Conservation (phyloP, 31 red algal genomes). For the Porphyra umbilicalis region DNA sequence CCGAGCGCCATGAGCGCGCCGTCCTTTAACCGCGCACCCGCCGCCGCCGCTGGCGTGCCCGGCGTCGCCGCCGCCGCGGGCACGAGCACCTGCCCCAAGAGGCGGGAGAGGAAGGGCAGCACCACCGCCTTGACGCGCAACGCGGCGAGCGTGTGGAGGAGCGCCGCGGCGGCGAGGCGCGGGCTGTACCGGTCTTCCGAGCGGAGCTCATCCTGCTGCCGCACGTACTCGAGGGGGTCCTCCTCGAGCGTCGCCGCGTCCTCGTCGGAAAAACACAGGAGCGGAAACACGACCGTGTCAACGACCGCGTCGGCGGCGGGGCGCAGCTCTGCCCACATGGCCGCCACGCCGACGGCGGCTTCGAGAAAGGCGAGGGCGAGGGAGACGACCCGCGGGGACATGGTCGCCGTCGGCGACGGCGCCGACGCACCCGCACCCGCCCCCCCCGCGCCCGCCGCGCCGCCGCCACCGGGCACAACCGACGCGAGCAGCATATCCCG, state of each 20-base stretch:
- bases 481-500: constrained; percentile 49
- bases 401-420: background rate
- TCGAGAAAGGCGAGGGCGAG: constrained; percentile 62
- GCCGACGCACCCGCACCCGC: background rate
- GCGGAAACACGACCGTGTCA: constrained; percentile 51
- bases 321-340: constrained; percentile 46
- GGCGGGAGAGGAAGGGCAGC: constrained; percentile 49
- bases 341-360: constrained; percentile 42
- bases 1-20: constrained; percentile 58
- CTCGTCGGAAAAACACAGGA: constrained; percentile 58
- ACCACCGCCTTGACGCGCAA: constrained; percentile 48
- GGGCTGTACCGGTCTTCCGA: constrained; percentile 72
- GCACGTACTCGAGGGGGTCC: constrained; percentile 81
- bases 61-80: constrained; percentile 28
- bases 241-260: constrained; percentile 49
- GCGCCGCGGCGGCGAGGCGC: constrained; percentile 50
- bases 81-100: constrained; percentile 34
- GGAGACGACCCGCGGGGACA: constrained; percentile 51
- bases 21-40: constrained; percentile 47
- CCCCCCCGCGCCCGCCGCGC: background rate
- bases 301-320: constrained; percentile 43
- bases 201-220: constrained; percentile 54
- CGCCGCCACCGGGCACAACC: background rate
- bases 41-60: constrained; percentile 13
- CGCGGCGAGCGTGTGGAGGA: constrained; percentile 45